These are phyloP conservation scores for Torulaspora delbrueckii DNA, from an alignment of 805 yeast genomes.

Conservation along the genomic window DNA sequence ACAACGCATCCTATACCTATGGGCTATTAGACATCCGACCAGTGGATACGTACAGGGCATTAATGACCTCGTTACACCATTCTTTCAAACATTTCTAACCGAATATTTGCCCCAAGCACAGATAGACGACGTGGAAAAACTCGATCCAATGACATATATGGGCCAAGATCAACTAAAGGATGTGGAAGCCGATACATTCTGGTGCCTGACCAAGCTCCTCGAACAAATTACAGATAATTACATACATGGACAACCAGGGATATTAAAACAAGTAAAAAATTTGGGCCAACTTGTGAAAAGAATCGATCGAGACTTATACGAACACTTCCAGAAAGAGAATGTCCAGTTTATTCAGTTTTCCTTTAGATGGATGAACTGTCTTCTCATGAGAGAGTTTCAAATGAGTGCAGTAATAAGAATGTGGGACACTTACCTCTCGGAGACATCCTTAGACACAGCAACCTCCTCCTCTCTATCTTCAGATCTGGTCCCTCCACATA, in stretches of 20 bases:
- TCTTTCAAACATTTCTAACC: constrained; percentile 76
- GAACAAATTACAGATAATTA: constrained; percentile 96
- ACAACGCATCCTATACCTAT: constrained; percentile 75
- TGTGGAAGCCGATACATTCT: constrained; percentile 92
- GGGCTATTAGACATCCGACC: constrained; percentile 98
- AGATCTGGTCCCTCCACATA: constrained; percentile 18
- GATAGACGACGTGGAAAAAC: constrained; percentile 46
- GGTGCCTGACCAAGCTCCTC: constrained; percentile 88
- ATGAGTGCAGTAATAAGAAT: constrained; percentile 76
- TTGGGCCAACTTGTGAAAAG: constrained; percentile 70
- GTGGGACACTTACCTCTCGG: constrained; percentile 95
- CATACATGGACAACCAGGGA: constrained; percentile 98
- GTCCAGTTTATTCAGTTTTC: constrained; percentile 95
- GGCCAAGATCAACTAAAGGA: constrained; percentile 56
- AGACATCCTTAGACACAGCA: constrained; percentile 44
- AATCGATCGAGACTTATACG: constrained; percentile 68
- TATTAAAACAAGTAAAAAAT: constrained; percentile 81
- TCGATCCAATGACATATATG: constrained; percentile 55
- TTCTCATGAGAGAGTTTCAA: constrained; percentile 87
- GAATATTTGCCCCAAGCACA: constrained; percentile 49
- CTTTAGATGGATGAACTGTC: constrained; percentile 98
- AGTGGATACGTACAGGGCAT: constrained; percentile 98
- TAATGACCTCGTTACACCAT: constrained; percentile 89
- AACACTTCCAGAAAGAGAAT: constrained; percentile 73
- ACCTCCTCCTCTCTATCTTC: constrained; percentile 15